These are phyloP conservation scores for Chrysosporium keratinophilum DNA, from an alignment of 2,329 filamentous ascomycete genomes.

Conservation along the genomic window DNA sequence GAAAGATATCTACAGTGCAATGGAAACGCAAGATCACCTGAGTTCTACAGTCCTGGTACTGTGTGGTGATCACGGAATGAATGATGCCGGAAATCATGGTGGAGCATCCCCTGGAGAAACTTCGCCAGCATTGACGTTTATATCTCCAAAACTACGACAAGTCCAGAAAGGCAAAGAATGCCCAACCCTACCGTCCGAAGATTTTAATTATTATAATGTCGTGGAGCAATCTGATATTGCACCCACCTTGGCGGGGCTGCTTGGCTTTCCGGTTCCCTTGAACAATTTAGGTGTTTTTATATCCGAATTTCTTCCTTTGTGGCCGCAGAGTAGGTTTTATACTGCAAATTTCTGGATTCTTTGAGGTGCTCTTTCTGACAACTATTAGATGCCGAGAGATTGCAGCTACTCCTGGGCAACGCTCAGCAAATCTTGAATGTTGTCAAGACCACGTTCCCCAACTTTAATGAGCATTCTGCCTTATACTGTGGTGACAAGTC, in stretches of 20 bases:
- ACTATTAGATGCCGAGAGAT: constrained; percentile 42
- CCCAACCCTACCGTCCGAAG: constrained; percentile 52
- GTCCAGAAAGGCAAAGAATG: constrained; percentile 39
- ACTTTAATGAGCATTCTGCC: constrained; percentile 32
- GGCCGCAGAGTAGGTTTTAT: constrained; percentile 49
- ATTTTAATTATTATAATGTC: constrained; percentile 72
- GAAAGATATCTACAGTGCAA: constrained; percentile 61
- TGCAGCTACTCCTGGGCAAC: constrained; percentile 65
- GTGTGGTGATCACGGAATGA: constrained; percentile 98
- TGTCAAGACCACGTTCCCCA: constrained; percentile 58
- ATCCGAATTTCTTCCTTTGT: constrained; percentile 65
- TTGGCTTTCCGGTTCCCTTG: constrained; percentile 77
- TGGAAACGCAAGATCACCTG: constrained; percentile 61
- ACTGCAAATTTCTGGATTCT: constrained; percentile 15
- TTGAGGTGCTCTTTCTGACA: not conserved
- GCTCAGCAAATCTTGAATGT: constrained; percentile 70
- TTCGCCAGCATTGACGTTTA: constrained; percentile 80
- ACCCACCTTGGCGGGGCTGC: constrained; percentile 72
- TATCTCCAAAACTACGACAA: constrained; percentile 66
- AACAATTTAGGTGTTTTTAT: constrained; percentile 89
- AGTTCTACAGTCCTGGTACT: constrained; percentile 71
- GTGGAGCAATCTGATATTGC: constrained; percentile 94
- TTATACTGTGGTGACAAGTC: constrained; percentile 19
- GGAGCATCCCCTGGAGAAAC: constrained; percentile 91
- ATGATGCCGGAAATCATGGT: constrained; percentile 92